Evolutionary conservation across 371 early-diverging fungal genomes (phyloP), one percentile per base, ranked within the genome.

Genomic region (Rhizopus stolonifer): DNA sequence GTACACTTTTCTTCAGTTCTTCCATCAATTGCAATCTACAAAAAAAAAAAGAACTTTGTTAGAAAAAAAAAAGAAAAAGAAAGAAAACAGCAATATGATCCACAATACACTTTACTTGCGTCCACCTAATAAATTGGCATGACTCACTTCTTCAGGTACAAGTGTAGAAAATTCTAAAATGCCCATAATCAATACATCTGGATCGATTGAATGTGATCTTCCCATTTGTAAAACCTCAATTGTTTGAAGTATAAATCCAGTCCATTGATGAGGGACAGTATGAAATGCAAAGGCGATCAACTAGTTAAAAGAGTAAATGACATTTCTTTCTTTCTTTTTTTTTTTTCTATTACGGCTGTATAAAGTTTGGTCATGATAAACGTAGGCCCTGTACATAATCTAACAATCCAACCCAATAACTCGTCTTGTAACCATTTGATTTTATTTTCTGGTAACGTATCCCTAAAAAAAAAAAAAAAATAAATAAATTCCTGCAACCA

Each of bases 341-440:
- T 46, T 15, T 36, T n/a, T 1, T 15, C 6, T n/a, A 9, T 55
- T 77, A 90, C 91, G 46, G 90, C 87, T 31, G 85, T 60, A 56
- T 84, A 89, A 3, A 89, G 42, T 56, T 92, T 91, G 46, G 86
- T 89, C 6, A 81, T 68, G 26, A 93, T 85, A 53, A 83, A 85
- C 11, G 66, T 51, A 21, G 90, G 84, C 1, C 84, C 89, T 31
- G 67, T 71, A 47, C 82, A 68, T 29, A 74, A 73, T 25, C 82
- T 76, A 5, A 84, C 72, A 32, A 88, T 77, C 74, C 84, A 78
- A 11, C 70, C 63, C 3, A 88, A 54, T 5, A 89, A 68, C 56
- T 86, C 86, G 14, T 73, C 67, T 39, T 84, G 78, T 42, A 91
- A 63, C 72, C 82, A 86, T 13, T 78, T 70, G 22, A 79, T 70